These are phyloP conservation scores for Psilocybe sp. DNA, from an alignment of 768 basidiomycete species.

Conservation along the genomic window DNA sequence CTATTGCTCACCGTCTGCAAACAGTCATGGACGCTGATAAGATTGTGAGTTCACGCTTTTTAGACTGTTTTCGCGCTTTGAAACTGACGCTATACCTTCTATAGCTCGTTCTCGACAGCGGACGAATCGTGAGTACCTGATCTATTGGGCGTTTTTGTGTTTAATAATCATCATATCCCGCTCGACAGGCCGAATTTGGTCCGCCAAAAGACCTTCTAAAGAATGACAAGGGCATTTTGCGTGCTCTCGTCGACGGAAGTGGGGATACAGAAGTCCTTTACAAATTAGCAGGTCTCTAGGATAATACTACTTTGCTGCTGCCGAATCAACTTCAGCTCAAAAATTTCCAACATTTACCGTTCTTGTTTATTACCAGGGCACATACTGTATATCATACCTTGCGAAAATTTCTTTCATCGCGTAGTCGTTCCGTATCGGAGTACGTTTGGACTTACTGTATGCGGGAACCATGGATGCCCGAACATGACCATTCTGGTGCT, in stretches of 20 bases:
- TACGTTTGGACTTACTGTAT: no score
- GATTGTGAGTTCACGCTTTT: conserved; percentile 30
- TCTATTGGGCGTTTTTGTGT: not conserved
- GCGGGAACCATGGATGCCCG: no score
- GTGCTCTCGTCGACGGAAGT: conserved; percentile 19
- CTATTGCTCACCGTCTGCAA: conserved; percentile 68
- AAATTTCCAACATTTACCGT: no score
- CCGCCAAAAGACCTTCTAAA: conserved; percentile 13
- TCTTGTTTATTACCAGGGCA: no score
- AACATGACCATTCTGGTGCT: no score
- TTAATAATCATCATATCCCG: not conserved
- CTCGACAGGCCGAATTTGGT: conserved; percentile 20
- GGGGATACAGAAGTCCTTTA: conserved; percentile 18
- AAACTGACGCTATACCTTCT: not conserved
- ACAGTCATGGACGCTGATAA: conserved; percentile 69
- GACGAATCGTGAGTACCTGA: conserved; percentile 40
- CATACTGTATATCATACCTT: no score
- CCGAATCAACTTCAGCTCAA: no score
- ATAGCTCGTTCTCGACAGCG: conserved; percentile 54
- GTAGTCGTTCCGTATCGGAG: no score
- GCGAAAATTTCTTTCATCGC: no score
- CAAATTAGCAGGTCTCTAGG: no score
- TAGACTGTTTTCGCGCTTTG: conserved; percentile 7
- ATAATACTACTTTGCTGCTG: no score
- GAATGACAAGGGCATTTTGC: conserved; percentile 16